A percentile compares a stretch with the other conserved stretches of the same genome.
Evolutionary conservation across 1,284 basidiomycete species (phyloP).

Genomic region (Sporisorium scitamineum): DNA sequence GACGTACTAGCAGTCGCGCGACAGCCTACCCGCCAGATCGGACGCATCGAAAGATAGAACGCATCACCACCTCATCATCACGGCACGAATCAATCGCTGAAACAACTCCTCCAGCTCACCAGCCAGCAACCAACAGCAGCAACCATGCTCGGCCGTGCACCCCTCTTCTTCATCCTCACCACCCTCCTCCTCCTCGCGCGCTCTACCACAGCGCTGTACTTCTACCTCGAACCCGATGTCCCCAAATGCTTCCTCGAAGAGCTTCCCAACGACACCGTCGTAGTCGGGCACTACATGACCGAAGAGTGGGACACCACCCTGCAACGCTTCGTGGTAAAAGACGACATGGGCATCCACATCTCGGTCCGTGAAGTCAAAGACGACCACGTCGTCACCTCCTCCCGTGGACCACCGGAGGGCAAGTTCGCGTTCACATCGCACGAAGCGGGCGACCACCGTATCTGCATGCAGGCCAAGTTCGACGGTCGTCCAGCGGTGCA

Average conservation of each 20-base stretch:
- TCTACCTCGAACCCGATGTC: slow-evolving; percentile 70
- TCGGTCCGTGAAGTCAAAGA: slow-evolving; percentile 74
- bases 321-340: slow-evolving; percentile 80
- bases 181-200: slow-evolving; percentile 23
- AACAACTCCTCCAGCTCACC: neutral
- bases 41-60: too few relatives aligned
- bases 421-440: slow-evolving; percentile 97
- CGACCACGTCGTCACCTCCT: slow-evolving; percentile 75
- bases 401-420: slow-evolving; percentile 87
- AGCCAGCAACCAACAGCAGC: neutral
- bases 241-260: slow-evolving; percentile 91
- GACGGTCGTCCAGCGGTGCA: slow-evolving; percentile 76
- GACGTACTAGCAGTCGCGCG: neutral
- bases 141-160: slow-evolving; percentile 22
- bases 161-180: slow-evolving; percentile 13
- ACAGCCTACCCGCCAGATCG: neutral
- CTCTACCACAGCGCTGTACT: slow-evolving; percentile 66
- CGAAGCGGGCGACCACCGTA: slow-evolving; percentile 94
- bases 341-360: slow-evolving; percentile 86
- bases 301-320: slow-evolving; percentile 85
- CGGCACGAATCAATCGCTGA: neutral
- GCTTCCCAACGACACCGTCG: slow-evolving; percentile 93
- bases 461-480: slow-evolving; percentile 87
- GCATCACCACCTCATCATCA: too few relatives aligned
- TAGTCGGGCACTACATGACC: slow-evolving; percentile 81